Conservation (phyloP, 176 grass and related monocot genomes). For the Pharus latifolius region DNA sequence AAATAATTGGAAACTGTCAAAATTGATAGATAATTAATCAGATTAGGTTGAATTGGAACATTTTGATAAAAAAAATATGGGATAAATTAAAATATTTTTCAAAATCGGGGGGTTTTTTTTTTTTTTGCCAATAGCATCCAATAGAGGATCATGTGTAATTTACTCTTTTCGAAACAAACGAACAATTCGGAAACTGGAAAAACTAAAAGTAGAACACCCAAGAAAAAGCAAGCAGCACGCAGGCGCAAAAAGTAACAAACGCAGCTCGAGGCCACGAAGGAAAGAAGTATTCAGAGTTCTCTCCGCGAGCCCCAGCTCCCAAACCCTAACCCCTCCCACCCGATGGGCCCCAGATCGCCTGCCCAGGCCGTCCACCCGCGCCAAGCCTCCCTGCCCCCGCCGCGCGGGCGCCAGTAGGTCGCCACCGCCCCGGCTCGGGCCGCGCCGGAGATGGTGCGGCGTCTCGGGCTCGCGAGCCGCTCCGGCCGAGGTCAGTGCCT, state of each 20-base stretch:
- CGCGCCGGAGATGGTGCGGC: conserved; percentile 21
- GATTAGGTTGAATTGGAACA: no score
- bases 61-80: no score
- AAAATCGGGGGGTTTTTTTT: no score
- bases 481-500: conserved; percentile 11
- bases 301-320: background rate
- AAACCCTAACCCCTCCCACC: conserved; percentile 12
- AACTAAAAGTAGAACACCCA: conserved; percentile 4
- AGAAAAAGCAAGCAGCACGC: conserved; percentile 1
- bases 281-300: background rate
- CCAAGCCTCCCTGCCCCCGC: background rate
- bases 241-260: conserved; percentile 46
- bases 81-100: no score
- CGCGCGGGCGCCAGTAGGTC: background rate
- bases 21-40: no score
- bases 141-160: no score
- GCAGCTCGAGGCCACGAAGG: conserved; percentile 1
- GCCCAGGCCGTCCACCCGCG: background rate
- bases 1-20: no score
- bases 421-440: background rate
- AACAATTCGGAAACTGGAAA: background rate
- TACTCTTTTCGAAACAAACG: no score
- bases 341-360: conserved; percentile 19
- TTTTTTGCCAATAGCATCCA: no score
- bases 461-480: background rate